phyloP scores from a whole-genome alignment of 2,329 filamentous ascomycete genomes.

The Ophiostoma perfectum region DNA sequence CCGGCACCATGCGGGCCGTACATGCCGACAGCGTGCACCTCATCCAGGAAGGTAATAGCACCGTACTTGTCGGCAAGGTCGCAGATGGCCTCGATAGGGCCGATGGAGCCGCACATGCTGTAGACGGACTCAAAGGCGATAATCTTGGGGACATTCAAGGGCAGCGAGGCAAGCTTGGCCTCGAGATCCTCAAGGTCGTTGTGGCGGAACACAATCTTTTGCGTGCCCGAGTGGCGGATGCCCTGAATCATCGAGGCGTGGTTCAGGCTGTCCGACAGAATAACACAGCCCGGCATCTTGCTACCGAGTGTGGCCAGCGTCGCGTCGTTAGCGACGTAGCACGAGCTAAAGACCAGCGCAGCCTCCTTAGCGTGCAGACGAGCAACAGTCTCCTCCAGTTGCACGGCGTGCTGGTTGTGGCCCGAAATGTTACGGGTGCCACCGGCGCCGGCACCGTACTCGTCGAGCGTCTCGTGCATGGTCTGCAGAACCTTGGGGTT shows the following conservation, averaged over 20 bases:
- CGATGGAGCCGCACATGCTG: conserved; percentile 98
- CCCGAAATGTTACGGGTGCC: conserved; percentile 97
- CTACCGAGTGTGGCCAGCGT: conserved; percentile 94
- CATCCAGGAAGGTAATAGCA: conserved; percentile 93
- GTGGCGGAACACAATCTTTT: conserved; percentile 98
- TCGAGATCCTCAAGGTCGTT: conserved; percentile 94
- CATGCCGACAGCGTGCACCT: conserved; percentile 99
- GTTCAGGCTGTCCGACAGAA: conserved; percentile 94
- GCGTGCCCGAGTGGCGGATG: conserved; percentile 92
- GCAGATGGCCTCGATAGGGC: conserved; percentile 91
- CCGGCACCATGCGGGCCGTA: conserved; percentile 93
- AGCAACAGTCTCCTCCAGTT: conserved; percentile 73
- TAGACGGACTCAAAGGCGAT: conserved; percentile 99
- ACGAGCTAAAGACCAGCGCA: conserved; percentile 91
- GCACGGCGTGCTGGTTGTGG: conserved; percentile 90
- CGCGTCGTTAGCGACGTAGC: conserved; percentile 97
- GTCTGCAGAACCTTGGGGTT: conserved; percentile 78
- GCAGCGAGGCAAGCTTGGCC: conserved; percentile 82
- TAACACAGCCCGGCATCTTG: conserved; percentile 93
- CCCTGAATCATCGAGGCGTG: conserved; percentile 99
- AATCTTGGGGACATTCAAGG: conserved; percentile 83
- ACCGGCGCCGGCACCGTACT: conserved; percentile 89
- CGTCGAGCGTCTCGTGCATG: conserved; percentile 94
- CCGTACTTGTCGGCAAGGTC: conserved; percentile 97
- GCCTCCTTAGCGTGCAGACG: conserved; percentile 88